These are phyloP conservation scores for Ceratorhiza oryzae-sativae DNA, from an alignment of 1,284 basidiomycete species.

Conservation along the genomic window DNA sequence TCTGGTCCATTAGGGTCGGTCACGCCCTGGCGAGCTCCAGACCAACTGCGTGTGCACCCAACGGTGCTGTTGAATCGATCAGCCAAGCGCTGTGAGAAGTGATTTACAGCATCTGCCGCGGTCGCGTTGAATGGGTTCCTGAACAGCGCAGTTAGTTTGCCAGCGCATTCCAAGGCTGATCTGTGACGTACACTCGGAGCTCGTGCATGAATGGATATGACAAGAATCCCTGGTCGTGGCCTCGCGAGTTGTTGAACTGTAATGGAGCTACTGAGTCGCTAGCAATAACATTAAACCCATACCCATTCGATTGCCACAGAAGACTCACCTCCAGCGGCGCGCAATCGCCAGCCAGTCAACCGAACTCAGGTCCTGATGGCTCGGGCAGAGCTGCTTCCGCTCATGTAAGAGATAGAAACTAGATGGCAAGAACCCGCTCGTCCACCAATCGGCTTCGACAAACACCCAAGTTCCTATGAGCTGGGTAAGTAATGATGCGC, in stretches of 20 bases:
- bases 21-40: no score
- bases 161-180: no score
- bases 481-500: no score
- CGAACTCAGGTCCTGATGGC: conserved; percentile 23
- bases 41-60: background rate
- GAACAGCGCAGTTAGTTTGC: no score
- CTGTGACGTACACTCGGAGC: conserved; percentile 51
- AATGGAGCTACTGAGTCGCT: conserved; percentile 49
- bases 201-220: conserved; percentile 67
- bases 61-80: background rate
- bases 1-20: background rate
- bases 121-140: background rate
- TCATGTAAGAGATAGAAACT: conserved; percentile 64
- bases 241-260: conserved; percentile 15
- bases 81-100: background rate
- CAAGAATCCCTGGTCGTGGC: conserved; percentile 58
- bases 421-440: conserved; percentile 70
- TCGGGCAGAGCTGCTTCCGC: conserved; percentile 56
- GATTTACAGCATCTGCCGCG: background rate
- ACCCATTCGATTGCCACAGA: no score
- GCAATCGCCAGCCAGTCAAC: conserved; percentile 58
- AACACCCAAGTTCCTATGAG: no score
- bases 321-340: conserved; percentile 55
- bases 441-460: conserved; percentile 66
- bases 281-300: no score